These are phyloP conservation scores for Castanea mollissima DNA, from an alignment of 306 rosid genomes.

Conservation along the genomic window DNA sequence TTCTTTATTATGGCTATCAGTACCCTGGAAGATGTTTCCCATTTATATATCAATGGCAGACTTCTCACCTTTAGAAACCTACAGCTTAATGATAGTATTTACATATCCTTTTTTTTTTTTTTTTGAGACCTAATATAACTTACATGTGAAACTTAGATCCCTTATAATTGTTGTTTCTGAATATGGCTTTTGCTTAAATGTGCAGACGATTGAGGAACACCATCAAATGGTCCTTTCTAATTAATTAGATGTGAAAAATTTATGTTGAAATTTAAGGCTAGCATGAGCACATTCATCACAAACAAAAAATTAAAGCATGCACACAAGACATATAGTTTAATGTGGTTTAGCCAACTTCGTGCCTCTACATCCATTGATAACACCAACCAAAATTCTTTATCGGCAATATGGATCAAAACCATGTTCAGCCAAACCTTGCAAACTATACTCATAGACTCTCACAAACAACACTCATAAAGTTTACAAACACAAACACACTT, in stretches of 20 bases:
- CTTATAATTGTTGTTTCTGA: background rate
- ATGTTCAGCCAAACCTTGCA: no score
- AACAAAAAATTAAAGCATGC: no score
- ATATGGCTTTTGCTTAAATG: background rate
- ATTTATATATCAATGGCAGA: background rate
- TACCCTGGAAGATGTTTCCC: background rate
- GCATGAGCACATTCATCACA: no score
- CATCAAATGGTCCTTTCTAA: background rate
- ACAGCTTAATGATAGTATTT: background rate
- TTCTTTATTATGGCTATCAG: background rate
- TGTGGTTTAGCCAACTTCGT: no score
- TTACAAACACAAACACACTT: no score
- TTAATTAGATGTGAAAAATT: background rate
- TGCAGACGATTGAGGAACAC: background rate
- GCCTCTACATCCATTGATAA: no score
- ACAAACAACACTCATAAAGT: no score
- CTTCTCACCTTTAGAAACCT: background rate
- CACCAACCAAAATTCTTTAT: no score
- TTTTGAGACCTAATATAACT: background rate
- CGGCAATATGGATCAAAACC: no score
- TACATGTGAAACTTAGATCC: background rate
- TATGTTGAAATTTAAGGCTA: no score
- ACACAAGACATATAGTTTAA: no score
- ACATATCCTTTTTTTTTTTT: background rate
- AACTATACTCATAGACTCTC: no score